Percentiles rank a stretch among this genome's conserved stretches.
phyloP scores from a whole-genome alignment of 1,139 yeast genomes.

The Saccharomycopsis phalli region DNA sequence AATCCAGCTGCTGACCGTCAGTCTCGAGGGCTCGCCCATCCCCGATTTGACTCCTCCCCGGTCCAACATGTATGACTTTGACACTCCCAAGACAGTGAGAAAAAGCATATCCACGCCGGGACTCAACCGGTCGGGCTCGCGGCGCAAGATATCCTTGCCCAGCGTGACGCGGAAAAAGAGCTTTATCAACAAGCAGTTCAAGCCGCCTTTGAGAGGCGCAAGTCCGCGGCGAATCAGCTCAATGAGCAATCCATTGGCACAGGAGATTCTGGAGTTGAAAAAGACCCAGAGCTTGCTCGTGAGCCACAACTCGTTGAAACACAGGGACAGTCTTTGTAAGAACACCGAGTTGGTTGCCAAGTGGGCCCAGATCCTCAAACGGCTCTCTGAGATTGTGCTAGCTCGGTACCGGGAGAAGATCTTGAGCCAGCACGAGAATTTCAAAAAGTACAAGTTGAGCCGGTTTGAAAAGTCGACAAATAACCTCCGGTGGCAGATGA shows the following conservation, averaged over 20 bases:
- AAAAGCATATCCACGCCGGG: slow-evolving; percentile 7
- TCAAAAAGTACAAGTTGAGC: slow-evolving; percentile 14
- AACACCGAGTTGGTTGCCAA: slow-evolving; percentile 14
- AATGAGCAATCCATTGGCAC: not conserved
- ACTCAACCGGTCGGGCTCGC: not conserved
- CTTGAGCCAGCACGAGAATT: slow-evolving; percentile 14
- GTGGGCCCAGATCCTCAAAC: slow-evolving; percentile 7
- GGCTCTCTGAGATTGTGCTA: slow-evolving; percentile 7
- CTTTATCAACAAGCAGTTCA: slow-evolving; percentile 4
- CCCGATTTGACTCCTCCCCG: slow-evolving; percentile 17
- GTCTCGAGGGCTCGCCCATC: slow-evolving; percentile 7
- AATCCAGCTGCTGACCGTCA: not conserved
- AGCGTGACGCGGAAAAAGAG: not conserved
- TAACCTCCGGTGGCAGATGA: slow-evolving; percentile 7
- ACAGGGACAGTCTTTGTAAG: slow-evolving; percentile 1
- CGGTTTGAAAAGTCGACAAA: slow-evolving; percentile 14
- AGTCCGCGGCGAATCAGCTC: not conserved
- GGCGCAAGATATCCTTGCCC: not conserved
- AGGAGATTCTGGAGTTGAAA: slow-evolving; percentile 6
- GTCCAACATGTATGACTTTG: slow-evolving; percentile 8
- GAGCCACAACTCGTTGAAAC: slow-evolving; percentile 12
- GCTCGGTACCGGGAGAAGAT: slow-evolving; percentile 13
- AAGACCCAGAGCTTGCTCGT: slow-evolving; percentile 4
- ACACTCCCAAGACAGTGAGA: not conserved
- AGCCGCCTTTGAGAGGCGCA: slow-evolving; percentile 2